Conservation (phyloP, 768 basidiomycete species). For the Coprinopsis sp. region DNA sequence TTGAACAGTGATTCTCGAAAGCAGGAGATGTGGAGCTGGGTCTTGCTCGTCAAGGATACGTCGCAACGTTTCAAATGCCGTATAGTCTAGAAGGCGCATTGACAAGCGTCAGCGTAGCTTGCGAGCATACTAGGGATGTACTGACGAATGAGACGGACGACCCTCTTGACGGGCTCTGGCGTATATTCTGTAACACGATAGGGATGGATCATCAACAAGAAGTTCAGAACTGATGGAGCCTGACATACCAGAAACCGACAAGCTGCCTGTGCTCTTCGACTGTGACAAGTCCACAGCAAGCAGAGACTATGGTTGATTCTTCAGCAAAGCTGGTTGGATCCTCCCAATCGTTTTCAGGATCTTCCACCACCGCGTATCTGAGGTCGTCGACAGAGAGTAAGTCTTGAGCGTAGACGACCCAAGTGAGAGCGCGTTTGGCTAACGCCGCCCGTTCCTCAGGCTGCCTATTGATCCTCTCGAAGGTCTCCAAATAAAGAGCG, state of each 20-base stretch:
- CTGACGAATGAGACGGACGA: background rate
- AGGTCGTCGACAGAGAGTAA: background rate
- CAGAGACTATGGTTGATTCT: background rate
- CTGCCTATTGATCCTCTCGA: conserved; percentile 1
- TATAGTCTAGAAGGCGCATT: too few relatives aligned
- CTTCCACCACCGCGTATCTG: background rate
- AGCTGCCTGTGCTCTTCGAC: background rate
- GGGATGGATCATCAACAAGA: background rate
- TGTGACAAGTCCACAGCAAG: conserved; percentile 3
- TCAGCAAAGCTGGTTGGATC: background rate
- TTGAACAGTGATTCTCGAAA: background rate
- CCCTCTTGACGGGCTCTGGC: background rate
- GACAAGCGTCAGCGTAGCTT: background rate
- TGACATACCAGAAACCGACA: background rate
- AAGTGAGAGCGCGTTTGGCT: background rate
- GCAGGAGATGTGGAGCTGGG: background rate
- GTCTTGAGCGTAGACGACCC: background rate
- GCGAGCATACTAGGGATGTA: background rate
- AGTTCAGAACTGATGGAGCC: background rate
- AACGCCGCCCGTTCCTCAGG: background rate
- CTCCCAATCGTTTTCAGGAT: background rate
- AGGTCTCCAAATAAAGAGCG: background rate
- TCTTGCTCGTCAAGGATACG: too few relatives aligned
- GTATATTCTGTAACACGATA: conserved; percentile 3
- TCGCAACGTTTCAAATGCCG: too few relatives aligned